Evolutionary conservation across 805 yeast species (phyloP), one percentile per base, ranked within the genome.

Genomic region (Starmerella sirachaensis): DNA sequence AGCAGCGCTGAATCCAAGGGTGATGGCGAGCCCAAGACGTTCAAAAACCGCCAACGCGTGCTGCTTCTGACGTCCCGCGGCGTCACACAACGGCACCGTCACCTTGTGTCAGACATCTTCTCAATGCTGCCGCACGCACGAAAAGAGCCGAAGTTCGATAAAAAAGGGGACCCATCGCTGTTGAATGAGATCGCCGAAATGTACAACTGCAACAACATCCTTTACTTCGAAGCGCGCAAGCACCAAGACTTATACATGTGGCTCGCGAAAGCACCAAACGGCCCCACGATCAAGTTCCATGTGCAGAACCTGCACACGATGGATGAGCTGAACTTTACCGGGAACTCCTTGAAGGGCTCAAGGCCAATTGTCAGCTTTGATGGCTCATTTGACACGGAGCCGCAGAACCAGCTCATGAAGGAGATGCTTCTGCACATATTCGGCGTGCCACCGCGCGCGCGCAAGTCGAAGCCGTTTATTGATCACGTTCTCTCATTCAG

Each of bases 261-360:
- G 94, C 60, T 91, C 47, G 74, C 95, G 23, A 88, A 91, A 62
- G 91, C 97, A 20, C 98, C 98, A 29, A 88, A 91, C 58, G 98
- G 98, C 1, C 98, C 98, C 42, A 88, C 96, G 18, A 65, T 82
- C 53, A 91, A 91, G 62, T 88, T 91, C 60, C 91, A 79, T 57
- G 71, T 91, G 42, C 95, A 88, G 63, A 91, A 91, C 62, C 68
- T 91, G 63, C 97, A 91, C 61, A 91, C 97, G 23, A 74, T 85
- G 68, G 94, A 86, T 55, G 98, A 91, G 62, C 68, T 91, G 47
- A 86, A 91, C 58, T 91, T 91, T 64, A 85, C 94, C 10, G 98
- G 98, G 35, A 91, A 91, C 64, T 84, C 95, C 56, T 66, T 91
- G 47, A 83, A 79, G 59, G 98, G 98, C 5, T 84, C 96, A 12